Conservation (phyloP, 306 rosid genomes). For the Echinosophora koreensis region DNA sequence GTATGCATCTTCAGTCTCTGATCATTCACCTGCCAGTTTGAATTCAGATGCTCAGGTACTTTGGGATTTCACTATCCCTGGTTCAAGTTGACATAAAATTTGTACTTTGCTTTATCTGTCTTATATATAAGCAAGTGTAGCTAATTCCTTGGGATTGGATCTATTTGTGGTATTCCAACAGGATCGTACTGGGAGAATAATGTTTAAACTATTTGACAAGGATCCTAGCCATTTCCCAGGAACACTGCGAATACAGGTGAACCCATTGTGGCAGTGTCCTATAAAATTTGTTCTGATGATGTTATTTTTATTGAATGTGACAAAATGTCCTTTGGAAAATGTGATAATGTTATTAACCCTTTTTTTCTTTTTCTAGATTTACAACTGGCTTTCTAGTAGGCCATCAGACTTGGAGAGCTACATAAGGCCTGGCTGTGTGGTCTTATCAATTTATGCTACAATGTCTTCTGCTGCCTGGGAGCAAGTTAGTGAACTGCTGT, state of each 20-base stretch:
- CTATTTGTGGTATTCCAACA: constrained; percentile 47
- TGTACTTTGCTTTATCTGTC: background rate
- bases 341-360: background rate
- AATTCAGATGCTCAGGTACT: constrained; percentile 87
- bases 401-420: constrained; percentile 96
- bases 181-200: constrained; percentile 89
- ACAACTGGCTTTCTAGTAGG: constrained; percentile 85
- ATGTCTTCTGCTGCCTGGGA: constrained; percentile 85
- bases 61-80: constrained; percentile 19
- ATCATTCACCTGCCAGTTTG: constrained; percentile 91
- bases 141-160: constrained; percentile 34
- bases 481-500: constrained; percentile 62
- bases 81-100: background rate
- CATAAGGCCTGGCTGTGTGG: constrained; percentile 95
- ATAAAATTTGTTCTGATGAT: background rate
- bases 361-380: constrained; percentile 56
- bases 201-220: constrained; percentile 87
- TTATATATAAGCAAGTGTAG: constrained; percentile 10
- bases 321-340: background rate
- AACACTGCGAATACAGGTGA: constrained; percentile 82
- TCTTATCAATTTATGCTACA: constrained; percentile 77
- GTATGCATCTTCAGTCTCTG: constrained; percentile 85
- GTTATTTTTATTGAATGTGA: constrained; percentile 25
- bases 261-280: constrained; percentile 6
- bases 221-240: constrained; percentile 91